Evolutionary conservation across 1,284 basidiomycete genomes (phyloP).

Genomic region (Leccinum pachyderme): DNA sequence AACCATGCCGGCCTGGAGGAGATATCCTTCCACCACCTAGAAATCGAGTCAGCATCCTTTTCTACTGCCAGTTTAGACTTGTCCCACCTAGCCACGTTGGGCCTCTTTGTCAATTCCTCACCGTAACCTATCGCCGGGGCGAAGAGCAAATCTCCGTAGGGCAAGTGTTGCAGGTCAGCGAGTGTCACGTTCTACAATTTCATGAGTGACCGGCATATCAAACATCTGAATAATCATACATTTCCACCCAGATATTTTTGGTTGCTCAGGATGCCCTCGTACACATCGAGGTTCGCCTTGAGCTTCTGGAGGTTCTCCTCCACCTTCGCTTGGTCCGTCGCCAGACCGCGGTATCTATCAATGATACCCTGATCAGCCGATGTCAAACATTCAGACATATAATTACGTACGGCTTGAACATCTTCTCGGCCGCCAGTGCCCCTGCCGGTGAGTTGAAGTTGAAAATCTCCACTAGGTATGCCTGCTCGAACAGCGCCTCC

Average conservation of each 20-base stretch:
- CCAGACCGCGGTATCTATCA: constrained; percentile 9
- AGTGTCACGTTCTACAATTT: constrained; percentile 41
- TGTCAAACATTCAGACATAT: not conserved
- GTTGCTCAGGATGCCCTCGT: constrained; percentile 46
- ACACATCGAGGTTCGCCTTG: constrained; percentile 39
- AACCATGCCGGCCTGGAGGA: not conserved
- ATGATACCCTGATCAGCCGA: not conserved
- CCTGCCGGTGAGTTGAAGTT: constrained; percentile 31
- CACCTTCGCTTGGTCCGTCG: constrained; percentile 29
- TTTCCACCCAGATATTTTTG: constrained; percentile 50
- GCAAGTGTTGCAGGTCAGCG: constrained; percentile 53
- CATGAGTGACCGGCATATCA: constrained; percentile 8
- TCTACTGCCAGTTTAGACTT: not conserved
- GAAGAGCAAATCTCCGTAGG: constrained; percentile 36
- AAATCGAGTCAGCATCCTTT: constrained; percentile 4
- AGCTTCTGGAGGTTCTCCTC: constrained; percentile 28
- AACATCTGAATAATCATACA: constrained; percentile 22
- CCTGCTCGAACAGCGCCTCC: constrained; percentile 35
- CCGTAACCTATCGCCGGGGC: not conserved
- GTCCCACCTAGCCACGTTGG: constrained; percentile 27
- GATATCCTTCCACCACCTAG: constrained; percentile 30
- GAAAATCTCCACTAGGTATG: constrained; percentile 24
- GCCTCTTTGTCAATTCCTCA: constrained; percentile 17
- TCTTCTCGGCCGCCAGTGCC: constrained; percentile 28
- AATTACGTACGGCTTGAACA: constrained; percentile 37